A percentile compares a stretch with the other conserved stretches of the same genome.
These are phyloP conservation scores for Phytophthora vignae DNA, from an alignment of 352 stramenopile genomes.

Conservation along the genomic window DNA sequence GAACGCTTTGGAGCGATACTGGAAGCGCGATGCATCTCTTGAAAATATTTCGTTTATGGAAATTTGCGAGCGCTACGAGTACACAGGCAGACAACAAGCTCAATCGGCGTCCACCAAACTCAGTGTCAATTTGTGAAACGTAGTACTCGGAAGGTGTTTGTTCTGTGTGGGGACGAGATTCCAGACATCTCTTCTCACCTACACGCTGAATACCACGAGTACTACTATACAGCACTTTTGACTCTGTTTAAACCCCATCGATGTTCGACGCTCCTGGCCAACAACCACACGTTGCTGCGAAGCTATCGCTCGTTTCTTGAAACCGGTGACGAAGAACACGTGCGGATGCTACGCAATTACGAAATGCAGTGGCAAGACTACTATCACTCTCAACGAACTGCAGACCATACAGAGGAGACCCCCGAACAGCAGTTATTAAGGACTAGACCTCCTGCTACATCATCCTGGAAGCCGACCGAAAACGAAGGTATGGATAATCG, in stretches of 20 bases:
- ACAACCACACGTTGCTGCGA: neutral
- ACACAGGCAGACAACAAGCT: neutral
- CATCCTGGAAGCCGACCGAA: neutral
- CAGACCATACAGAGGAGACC: neutral
- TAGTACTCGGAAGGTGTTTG: constrained; percentile 3
- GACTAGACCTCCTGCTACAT: neutral
- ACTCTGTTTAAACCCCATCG: constrained; percentile 31
- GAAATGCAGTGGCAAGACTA: constrained; percentile 23
- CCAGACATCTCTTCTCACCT: constrained; percentile 1
- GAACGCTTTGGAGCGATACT: constrained; percentile 17
- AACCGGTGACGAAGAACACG: neutral
- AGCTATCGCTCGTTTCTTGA: neutral
- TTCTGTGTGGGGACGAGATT: constrained; percentile 21
- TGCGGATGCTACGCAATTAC: neutral
- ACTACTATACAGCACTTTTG: constrained; percentile 15
- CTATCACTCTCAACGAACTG: constrained; percentile 2
- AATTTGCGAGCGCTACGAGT: constrained; percentile 19
- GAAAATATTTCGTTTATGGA: constrained; percentile 14
- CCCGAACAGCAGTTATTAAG: constrained; percentile 8
- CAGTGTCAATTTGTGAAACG: no score
- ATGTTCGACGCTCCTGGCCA: neutral
- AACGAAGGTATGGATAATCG: no score
- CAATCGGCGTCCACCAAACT: no score
- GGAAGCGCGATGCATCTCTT: neutral
- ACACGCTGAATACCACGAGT: neutral